A percentile compares a stretch with the other conserved stretches of the same genome.
These are phyloP conservation scores for Paramecium sexaurelia DNA, from an alignment of 73 alveolate genomes.

Conservation along the genomic window DNA sequence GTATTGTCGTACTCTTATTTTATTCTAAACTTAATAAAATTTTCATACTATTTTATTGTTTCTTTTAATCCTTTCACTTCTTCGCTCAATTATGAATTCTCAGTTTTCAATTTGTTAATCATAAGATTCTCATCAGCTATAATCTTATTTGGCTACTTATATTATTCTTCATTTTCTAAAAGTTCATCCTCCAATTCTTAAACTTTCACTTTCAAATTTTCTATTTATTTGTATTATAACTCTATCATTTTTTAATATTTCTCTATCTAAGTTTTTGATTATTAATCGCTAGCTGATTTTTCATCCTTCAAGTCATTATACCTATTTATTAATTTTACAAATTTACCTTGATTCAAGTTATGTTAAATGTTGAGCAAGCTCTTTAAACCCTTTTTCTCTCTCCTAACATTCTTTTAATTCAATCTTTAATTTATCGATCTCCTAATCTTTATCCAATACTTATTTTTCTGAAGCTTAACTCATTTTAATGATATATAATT, in stretches of 20 bases:
- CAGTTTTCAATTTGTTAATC: background rate
- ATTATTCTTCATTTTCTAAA: background rate
- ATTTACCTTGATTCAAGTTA: background rate
- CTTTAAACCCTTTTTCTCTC: background rate
- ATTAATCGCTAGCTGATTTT: background rate
- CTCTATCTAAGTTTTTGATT: background rate
- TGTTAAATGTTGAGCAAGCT: background rate
- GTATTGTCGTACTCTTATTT: background rate
- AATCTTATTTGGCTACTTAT: background rate
- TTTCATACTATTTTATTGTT: background rate
- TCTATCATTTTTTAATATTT: background rate
- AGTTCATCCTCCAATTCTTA: background rate
- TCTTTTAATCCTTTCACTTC: background rate
- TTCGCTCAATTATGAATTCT: background rate
- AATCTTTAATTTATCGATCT: background rate
- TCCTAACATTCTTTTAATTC: background rate
- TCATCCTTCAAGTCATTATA: background rate
- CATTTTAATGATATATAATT: background rate
- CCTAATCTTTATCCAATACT: background rate
- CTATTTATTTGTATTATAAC: background rate
- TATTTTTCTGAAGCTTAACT: background rate
- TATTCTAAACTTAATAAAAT: background rate
- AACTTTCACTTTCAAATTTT: background rate
- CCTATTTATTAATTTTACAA: background rate
- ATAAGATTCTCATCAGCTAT: background rate